Evolutionary conservation across 331 rosid species (phyloP), one percentile per base, ranked within the genome.

Genomic region (Malus hybrid): DNA sequence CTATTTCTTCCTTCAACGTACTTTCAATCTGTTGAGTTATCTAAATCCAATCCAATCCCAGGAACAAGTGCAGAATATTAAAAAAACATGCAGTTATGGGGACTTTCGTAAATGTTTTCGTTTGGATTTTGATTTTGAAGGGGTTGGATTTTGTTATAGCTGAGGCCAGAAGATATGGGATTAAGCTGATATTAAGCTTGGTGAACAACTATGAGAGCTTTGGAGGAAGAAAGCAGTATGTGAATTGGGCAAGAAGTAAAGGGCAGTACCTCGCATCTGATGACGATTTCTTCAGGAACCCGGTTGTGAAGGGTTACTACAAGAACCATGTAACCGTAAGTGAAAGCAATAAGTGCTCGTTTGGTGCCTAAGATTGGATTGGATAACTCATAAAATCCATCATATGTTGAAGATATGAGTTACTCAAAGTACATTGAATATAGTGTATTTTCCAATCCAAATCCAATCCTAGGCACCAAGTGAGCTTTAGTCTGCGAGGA

Each of bases 181-280:
- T 93, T 77, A 93, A 91, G 89, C 93, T 93, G 20, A 91, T 91
- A 76, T 76, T 93, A 78, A 91, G 98, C 69, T 93, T 93, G 80
- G 98, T 87, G 73, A 93, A 93, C 85, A 93, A 93, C 70, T 93
- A 93, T 64, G 98, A 91, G 39, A 90, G 83, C 74, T 88, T 93
- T 76, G 98, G 98, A 63, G 98, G 97, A 65, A 93, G 91, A 79
- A 89, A 90, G 81, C 98, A 93, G 87, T 93, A 93, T 77, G 98
- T 93, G 84, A 88, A 90, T 61, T 93, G 98, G 98, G 97, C 90
- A 75, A 87, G 96, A 85, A 90, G 85, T 42, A 76, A 82, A 10
- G 97, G 98, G 2, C 97, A 90, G 82, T 83, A 83, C 75, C 83
- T 91, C 3, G 86, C 84, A 44, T 91, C 97, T 36, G 98, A 93